Conservation (phyloP, 2,329 filamentous ascomycete genomes). For the Neospermospora avenae region DNA sequence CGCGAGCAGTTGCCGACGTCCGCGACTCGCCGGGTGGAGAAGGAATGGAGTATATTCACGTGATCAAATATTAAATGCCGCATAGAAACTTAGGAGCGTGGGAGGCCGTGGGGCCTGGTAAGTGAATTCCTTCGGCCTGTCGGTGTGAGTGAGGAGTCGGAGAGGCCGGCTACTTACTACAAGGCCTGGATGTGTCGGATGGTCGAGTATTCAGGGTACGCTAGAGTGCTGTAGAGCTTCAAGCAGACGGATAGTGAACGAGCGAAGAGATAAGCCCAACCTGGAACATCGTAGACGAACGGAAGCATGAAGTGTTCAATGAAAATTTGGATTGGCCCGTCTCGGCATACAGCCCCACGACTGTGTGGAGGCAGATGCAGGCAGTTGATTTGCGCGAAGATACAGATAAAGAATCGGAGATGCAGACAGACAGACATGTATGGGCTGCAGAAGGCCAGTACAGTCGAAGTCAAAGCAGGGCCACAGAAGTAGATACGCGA, state of each 20-base stretch:
- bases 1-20: background rate
- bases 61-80: conserved; percentile 8
- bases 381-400: background rate
- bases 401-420: background rate
- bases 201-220: too few relatives aligned
- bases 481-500: too few relatives aligned
- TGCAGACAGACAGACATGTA: background rate
- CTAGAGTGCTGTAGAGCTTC: too few relatives aligned
- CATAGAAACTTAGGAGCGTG: background rate
- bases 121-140: too few relatives aligned
- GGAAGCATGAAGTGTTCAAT: background rate
- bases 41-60: background rate
- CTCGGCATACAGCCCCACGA: conserved; percentile 11
- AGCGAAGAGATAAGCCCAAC: too few relatives aligned
- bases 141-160: too few relatives aligned
- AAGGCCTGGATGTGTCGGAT: too few relatives aligned
- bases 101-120: background rate
- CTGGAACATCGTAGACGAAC: too few relatives aligned
- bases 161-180: too few relatives aligned
- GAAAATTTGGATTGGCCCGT: background rate
- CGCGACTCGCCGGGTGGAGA: background rate
- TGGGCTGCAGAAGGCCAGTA: background rate
- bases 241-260: too few relatives aligned
- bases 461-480: background rate
- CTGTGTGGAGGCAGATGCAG: background rate